Conservation (phyloP, 2,329 filamentous ascomycete species). For the Aspergillus sp. region DNA sequence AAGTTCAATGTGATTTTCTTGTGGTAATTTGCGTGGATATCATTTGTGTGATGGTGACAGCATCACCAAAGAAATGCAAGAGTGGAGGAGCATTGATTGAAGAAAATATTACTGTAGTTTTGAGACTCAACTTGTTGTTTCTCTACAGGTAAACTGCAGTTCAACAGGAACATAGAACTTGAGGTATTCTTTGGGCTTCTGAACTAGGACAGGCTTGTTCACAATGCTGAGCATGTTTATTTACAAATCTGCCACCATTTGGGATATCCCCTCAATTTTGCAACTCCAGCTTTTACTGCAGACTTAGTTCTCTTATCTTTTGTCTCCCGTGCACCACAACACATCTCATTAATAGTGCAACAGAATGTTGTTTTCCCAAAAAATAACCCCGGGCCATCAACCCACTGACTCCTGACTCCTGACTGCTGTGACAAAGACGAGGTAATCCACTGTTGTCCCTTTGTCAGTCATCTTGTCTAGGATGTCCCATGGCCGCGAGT, state of each 20-base stretch:
- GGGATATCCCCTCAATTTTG: background rate
- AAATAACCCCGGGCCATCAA: background rate
- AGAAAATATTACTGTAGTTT: background rate
- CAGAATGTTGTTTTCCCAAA: background rate
- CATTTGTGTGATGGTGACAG: no score
- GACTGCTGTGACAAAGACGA: background rate
- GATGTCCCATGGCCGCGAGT: background rate
- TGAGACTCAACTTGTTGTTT: background rate
- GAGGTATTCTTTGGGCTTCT: background rate
- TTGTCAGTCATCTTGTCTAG: background rate
- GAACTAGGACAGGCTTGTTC: background rate
- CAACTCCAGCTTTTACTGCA: background rate
- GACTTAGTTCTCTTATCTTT: background rate
- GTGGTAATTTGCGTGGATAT: no score
- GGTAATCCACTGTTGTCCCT: background rate
- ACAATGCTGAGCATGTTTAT: background rate
- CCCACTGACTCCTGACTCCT: background rate
- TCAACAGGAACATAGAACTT: background rate
- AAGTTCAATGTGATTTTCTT: no score
- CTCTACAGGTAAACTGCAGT: background rate
- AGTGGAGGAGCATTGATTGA: background rate
- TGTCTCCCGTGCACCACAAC: background rate
- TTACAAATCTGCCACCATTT: background rate
- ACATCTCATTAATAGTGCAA: background rate
- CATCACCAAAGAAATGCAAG: background rate